Base-by-base conservation (phyloP, 495 filamentous ascomycete species). In the Lentithecium fluviatile region DNA sequence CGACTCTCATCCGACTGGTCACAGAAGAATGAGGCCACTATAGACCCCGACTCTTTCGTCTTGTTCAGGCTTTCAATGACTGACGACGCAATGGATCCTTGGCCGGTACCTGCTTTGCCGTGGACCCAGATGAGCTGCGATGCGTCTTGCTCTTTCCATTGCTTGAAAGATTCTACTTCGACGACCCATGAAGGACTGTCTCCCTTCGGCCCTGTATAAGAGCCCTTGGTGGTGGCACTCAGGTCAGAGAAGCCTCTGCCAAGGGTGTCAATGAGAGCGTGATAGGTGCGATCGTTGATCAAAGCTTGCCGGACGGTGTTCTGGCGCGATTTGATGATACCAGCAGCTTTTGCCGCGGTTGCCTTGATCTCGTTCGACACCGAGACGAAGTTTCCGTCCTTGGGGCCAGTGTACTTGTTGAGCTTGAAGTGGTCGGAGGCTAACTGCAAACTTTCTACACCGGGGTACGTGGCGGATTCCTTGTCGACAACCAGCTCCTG, bases 1-100 rank as follows among this genome's bases (percentile, higher is more conserved):
- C 60, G 60, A 25, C 52, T 51, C 52, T 57, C 53, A 26, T 64
- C 60, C n/a, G 38, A 32, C 36, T 64, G 53, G 26, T 64, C 60
- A 40, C 60, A 64, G 32, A 64, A 64, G 38, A 64, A 64, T 5
- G 52, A 64, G 15, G 60, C 46, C 11, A 53, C 45, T 13, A 64
- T 34, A 24, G 54, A 24, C 1, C 15, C 38, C 19, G 34, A 26
- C n/a, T 52, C 53, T 32, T 37, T 13, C 12, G 37, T 49, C 21
- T 56, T 25, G 13, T 25, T 29, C 1, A 62, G 23, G 12, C 21
- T 32, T 1, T 62, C 45, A n/a, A 56, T 62, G 11, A 62, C 46
- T 2, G 59, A 62, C 1, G 59, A 56, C 4, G 59, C 59, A 13
- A 62, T 62, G 0, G 45, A 6, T 24, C 12, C 59, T 56, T 62